phyloP scores from a whole-genome alignment of 306 rosid species.

The Rosa lucieae region DNA sequence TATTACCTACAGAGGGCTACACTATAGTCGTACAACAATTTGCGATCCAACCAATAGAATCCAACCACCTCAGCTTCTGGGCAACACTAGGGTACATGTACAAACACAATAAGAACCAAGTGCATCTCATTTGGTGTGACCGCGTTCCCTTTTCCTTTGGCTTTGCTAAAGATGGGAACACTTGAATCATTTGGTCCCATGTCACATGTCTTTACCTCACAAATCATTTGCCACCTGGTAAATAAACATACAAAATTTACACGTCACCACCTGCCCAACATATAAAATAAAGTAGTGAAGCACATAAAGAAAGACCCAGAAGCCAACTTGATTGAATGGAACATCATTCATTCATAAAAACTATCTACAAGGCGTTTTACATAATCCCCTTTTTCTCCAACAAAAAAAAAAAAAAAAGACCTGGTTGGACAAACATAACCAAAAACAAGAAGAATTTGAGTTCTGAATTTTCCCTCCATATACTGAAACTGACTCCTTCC shows the following conservation, averaged over 20 bases:
- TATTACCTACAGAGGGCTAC: not conserved
- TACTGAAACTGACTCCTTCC: conserved; percentile 28
- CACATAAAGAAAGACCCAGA: conserved; percentile 12
- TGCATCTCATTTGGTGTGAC: not conserved
- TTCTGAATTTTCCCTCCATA: conserved; percentile 50
- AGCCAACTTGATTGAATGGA: conserved; percentile 29
- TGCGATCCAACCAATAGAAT: not conserved
- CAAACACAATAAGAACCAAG: not conserved
- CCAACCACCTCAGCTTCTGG: not conserved
- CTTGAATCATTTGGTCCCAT: not conserved
- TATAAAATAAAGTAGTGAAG: not conserved
- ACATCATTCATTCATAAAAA: conserved; percentile 7
- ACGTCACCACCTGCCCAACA: conserved; percentile 27
- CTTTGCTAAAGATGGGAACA: conserved; percentile 5
- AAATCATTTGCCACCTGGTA: conserved; percentile 21
- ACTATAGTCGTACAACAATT: not conserved
- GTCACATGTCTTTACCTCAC: conserved; percentile 18
- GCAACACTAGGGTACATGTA: not conserved
- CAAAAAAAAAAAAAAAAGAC: not conserved
- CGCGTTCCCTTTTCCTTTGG: not conserved
- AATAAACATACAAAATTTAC: not conserved
- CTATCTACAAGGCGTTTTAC: conserved; percentile 29
- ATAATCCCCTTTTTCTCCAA: conserved; percentile 8
- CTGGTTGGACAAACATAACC: conserved; percentile 12
- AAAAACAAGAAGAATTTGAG: conserved; percentile 10